Base-by-base conservation (phyloP, 768 basidiomycete species). In the Mycena kentingensis region DNA sequence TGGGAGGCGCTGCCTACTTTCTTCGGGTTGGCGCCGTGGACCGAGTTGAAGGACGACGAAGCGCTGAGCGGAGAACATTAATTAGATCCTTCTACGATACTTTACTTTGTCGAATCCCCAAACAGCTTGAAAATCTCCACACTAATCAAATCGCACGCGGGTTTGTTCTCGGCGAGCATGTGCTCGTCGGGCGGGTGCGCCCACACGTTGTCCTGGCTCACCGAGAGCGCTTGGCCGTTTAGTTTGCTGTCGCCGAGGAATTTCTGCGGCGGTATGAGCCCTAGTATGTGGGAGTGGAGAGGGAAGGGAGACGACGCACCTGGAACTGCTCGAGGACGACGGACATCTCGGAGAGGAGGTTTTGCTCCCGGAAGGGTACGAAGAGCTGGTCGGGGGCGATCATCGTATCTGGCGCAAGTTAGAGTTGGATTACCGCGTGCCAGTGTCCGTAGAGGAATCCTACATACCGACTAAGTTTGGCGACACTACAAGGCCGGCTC, bases 81-180 rank as follows among this genome's bases (percentile, higher is more conserved):
- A n/a, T n/a, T n/a, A n/a, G n/a, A n/a, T n/a, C n/a, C n/a, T n/a
- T n/a, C n/a, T n/a, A n/a, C n/a, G n/a, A n/a, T n/a, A n/a, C n/a
- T 32, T 18, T 50, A 58, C 1, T 11, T 15, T 15, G 52, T 58
- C 10, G 16, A 49, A 28, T 59, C 58, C 1, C 58, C 58, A 45
- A 59, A 59, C 15, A 59, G 22, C 34, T 59, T 59, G 43, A 59
- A 59, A 0, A 59, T 10, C 54, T 59, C 37, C 16, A 59, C 54
- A 25, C 51, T 59, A 21, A 59, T 59, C 4, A 59, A 47, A 12
- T 59, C 54, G 29, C 58, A 59, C 11, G 53, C 50, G 3, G 58
- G 53, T 25, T 22, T 1, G 24, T 49, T 59, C 26, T 55, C 47
- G 4, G 48, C 36, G 25, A 59, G 38, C 58, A 55, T 59, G 38